These are phyloP conservation scores for Trapa incisa DNA, from an alignment of 345 rosid species.

Conservation along the genomic window DNA sequence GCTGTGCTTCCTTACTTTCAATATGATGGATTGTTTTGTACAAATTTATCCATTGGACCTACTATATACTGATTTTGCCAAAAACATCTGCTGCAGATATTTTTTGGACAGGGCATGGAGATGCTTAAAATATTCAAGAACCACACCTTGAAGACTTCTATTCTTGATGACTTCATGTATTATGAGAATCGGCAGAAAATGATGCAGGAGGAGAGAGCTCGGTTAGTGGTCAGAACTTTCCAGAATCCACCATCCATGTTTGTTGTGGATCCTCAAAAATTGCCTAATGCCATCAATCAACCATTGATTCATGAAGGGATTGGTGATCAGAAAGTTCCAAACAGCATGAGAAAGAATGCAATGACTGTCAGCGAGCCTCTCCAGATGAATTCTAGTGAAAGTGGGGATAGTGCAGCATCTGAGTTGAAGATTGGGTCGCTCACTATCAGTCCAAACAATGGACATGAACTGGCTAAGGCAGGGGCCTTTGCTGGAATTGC, in stretches of 20 bases:
- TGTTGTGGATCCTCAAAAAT: conserved; percentile 30
- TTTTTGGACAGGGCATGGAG: conserved; percentile 66
- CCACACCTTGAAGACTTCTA: conserved; percentile 43
- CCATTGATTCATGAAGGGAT: conserved; percentile 10
- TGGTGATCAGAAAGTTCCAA: conserved; percentile 8
- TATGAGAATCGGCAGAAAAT: conserved; percentile 76
- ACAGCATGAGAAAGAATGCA: conserved; percentile 13
- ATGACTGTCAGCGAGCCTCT: conserved; percentile 9
- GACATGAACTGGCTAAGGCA: conserved; percentile 9
- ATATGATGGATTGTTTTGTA: not conserved
- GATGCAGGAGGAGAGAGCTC: conserved; percentile 70
- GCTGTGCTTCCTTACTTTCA: not conserved
- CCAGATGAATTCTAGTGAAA: conserved; percentile 9
- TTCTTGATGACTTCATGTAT: conserved; percentile 72
- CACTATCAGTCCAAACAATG: conserved; percentile 21
- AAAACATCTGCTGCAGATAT: conserved; percentile 34
- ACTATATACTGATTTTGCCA: not conserved
- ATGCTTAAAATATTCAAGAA: conserved; percentile 64
- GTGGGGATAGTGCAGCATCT: conserved; percentile 14
- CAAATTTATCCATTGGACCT: not conserved
- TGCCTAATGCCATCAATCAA: conserved; percentile 6
- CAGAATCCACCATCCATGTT: conserved; percentile 25
- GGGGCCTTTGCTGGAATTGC: conserved; percentile 7
- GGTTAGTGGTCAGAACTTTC: conserved; percentile 30
- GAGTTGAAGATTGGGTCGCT: conserved; percentile 25